Evolutionary conservation across 2,329 filamentous ascomycete species (phyloP).

Genomic region (Epichloe sp.): DNA sequence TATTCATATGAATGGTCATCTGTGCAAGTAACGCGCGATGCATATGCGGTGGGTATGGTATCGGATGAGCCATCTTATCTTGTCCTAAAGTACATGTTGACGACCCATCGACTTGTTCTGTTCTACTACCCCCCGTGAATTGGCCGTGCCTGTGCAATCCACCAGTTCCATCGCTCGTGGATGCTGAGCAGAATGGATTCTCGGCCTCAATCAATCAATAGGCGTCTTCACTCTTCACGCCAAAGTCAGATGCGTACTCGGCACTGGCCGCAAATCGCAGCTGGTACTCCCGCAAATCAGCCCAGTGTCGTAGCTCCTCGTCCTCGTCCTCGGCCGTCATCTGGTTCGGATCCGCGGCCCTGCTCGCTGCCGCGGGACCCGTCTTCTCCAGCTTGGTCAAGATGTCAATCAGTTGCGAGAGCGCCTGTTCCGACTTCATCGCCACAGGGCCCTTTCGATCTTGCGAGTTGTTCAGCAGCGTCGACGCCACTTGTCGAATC

Average conservation of each 20-base stretch:
- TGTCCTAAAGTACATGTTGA: no score
- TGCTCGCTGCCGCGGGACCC: slow-evolving; percentile 23
- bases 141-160: no score
- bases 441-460: slow-evolving; percentile 38
- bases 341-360: slow-evolving; percentile 18
- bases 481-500: slow-evolving; percentile 72
- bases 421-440: slow-evolving; percentile 52
- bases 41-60: no score
- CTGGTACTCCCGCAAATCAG: slow-evolving; percentile 67
- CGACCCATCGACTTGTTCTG: no score
- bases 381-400: slow-evolving; percentile 61
- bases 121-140: no score
- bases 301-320: slow-evolving; percentile 64
- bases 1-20: no score
- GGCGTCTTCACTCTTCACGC: not conserved
- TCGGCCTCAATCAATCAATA: no score
- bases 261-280: slow-evolving; percentile 55
- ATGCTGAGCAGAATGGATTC: no score
- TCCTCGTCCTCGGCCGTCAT: slow-evolving; percentile 54
- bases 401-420: slow-evolving; percentile 61
- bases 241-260: slow-evolving; percentile 29
- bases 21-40: no score
- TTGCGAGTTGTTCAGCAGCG: slow-evolving; percentile 49
- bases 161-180: no score
- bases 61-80: no score